Conservation (phyloP, 2,329 filamentous ascomycete species). For the Neonectria neomacrospora region DNA sequence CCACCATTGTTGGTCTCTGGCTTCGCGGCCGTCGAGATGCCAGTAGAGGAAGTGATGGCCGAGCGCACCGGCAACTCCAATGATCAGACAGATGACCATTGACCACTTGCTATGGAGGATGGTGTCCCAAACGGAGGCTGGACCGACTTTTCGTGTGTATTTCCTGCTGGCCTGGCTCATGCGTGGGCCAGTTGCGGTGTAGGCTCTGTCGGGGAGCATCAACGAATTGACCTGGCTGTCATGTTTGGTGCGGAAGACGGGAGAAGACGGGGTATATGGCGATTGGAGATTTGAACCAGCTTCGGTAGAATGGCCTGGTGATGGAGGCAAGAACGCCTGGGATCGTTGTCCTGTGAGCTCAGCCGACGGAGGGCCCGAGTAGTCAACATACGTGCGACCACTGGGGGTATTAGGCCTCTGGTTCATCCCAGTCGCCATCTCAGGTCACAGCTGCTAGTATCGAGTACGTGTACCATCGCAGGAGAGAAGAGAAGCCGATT, state of each 20-base stretch:
- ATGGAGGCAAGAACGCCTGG: background rate
- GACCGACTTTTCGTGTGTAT: background rate
- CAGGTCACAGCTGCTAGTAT: background rate
- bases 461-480: background rate
- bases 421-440: background rate
- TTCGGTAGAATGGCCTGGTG: constrained; percentile 9
- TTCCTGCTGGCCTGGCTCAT: constrained; percentile 10
- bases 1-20: constrained; percentile 22
- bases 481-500: background rate
- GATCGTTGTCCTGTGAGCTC: background rate
- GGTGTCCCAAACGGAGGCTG: constrained; percentile 7
- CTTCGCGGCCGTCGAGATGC: constrained; percentile 15
- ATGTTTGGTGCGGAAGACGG: constrained; percentile 12
- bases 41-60: constrained; percentile 21
- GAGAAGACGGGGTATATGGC: constrained; percentile 11
- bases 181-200: background rate
- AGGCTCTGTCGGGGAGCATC: background rate
- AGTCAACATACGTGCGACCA: background rate
- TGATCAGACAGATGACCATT: constrained; percentile 22
- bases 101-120: constrained; percentile 24
- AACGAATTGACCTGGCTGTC: constrained; percentile 20
- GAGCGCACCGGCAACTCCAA: constrained; percentile 17
- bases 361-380: constrained; percentile 7
- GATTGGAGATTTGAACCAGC: constrained; percentile 6
- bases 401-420: background rate